Percentiles rank a stretch among this genome's conserved stretches.
phyloP scores from a whole-genome alignment of 768 basidiomycete genomes.

The Pholiota microspora region DNA sequence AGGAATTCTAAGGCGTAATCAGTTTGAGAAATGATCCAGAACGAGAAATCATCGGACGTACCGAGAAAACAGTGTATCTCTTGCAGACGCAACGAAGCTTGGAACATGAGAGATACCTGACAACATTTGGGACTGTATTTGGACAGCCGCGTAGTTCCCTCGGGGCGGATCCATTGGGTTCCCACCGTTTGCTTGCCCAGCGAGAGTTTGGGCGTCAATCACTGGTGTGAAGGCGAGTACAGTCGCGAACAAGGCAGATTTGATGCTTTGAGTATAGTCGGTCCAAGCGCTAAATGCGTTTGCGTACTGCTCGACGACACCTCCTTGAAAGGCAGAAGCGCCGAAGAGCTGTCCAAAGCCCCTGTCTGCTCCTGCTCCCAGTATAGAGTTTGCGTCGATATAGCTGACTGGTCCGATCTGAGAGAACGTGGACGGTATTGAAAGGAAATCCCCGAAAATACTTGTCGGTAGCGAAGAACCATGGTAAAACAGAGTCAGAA shows the following conservation, averaged over 20 bases:
- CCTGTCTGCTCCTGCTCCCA: constrained; percentile 27
- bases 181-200: constrained; percentile 31
- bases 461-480: constrained; percentile 30
- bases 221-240: constrained; percentile 39
- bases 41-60: constrained; percentile 18
- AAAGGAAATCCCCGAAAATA: constrained; percentile 37
- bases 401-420: constrained; percentile 33
- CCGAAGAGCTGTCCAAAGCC: constrained; percentile 36
- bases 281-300: constrained; percentile 31
- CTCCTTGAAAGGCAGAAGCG: constrained; percentile 33
- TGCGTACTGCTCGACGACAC: constrained; percentile 25
- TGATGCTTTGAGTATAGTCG: constrained; percentile 25
- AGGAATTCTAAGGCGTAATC: constrained; percentile 26
- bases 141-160: constrained; percentile 32
- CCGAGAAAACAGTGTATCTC: constrained; percentile 28
- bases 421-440: constrained; percentile 29
- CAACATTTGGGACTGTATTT: constrained; percentile 29
- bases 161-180: constrained; percentile 37
- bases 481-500: constrained; percentile 33
- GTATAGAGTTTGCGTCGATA: constrained; percentile 28
- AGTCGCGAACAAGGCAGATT: constrained; percentile 22
- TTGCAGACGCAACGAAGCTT: constrained; percentile 20
- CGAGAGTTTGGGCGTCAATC: constrained; percentile 30
- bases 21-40: neutral
- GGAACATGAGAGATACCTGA: constrained; percentile 21